phyloP scores from a whole-genome alignment of 768 basidiomycete genomes.

The Dictyophora rubrovolvata region DNA sequence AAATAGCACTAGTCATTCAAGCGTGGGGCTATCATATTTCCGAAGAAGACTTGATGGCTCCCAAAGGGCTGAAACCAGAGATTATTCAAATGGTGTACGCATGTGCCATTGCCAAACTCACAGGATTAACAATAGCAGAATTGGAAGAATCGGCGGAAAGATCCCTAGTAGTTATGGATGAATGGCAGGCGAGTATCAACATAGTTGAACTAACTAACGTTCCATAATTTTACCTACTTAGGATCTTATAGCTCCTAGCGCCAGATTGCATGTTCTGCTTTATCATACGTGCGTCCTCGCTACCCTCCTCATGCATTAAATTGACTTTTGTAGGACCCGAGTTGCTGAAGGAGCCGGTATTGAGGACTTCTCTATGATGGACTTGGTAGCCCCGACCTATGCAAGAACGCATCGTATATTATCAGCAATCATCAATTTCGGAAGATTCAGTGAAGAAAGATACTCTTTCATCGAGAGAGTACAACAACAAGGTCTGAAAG shows the following conservation, averaged over 20 bases:
- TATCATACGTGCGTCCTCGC: slow-evolving; percentile 49
- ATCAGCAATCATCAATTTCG: slow-evolving; percentile 87
- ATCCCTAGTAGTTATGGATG: slow-evolving; percentile 39
- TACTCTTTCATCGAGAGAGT: slow-evolving; percentile 51
- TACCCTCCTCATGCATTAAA: neutral
- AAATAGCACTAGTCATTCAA: slow-evolving; percentile 7
- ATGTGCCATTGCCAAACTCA: slow-evolving; percentile 24
- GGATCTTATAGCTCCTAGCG: slow-evolving; percentile 56
- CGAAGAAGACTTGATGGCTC: slow-evolving; percentile 4
- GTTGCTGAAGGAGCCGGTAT: slow-evolving; percentile 66
- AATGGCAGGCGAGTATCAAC: slow-evolving; percentile 39
- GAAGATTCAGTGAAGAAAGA: slow-evolving; percentile 79
- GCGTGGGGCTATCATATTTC: slow-evolving; percentile 2
- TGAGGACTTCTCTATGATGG: slow-evolving; percentile 66
- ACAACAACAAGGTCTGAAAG: slow-evolving; percentile 43
- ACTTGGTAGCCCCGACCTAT: slow-evolving; percentile 62
- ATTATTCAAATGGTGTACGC: slow-evolving; percentile 5
- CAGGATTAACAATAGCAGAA: slow-evolving; percentile 46
- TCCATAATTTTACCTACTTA: slow-evolving; percentile 18
- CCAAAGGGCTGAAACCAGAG: slow-evolving; percentile 7
- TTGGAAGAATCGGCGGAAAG: slow-evolving; percentile 51
- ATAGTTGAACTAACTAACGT: neutral
- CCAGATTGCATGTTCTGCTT: slow-evolving; percentile 54
- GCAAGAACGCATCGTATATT: slow-evolving; percentile 67
- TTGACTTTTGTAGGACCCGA: slow-evolving; percentile 36